Percentiles rank a stretch among this genome's conserved stretches.
Evolutionary conservation across 2,329 filamentous ascomycete genomes (phyloP).

Genomic region (Orbilia javanica): DNA sequence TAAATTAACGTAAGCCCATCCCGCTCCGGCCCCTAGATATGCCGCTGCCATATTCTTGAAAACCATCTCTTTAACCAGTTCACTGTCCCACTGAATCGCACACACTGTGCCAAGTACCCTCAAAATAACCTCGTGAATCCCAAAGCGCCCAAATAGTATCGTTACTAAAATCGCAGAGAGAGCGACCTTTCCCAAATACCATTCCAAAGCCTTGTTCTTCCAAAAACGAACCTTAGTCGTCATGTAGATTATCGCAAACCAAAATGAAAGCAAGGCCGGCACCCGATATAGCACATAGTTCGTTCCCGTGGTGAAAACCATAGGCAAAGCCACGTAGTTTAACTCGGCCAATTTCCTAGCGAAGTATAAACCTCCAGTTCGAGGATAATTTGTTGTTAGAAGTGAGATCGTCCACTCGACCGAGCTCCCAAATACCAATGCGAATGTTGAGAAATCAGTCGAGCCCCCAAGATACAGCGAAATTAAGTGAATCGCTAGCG

Average conservation of each 20-base stretch:
- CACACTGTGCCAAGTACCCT: conserved; percentile 66
- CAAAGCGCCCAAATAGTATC: conserved; percentile 64
- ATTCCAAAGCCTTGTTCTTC: conserved; percentile 66
- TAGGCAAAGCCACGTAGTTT: conserved; percentile 70
- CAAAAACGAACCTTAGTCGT: conserved; percentile 67
- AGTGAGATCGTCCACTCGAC: conserved; percentile 75
- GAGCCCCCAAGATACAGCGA: conserved; percentile 72
- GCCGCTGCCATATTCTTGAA: conserved; percentile 71
- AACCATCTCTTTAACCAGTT: conserved; percentile 70
- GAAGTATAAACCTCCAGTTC: conserved; percentile 66
- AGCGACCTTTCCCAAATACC: conserved; percentile 69
- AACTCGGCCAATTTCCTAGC: conserved; percentile 70
- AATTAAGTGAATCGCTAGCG: conserved; percentile 71
- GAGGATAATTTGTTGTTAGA: conserved; percentile 65
- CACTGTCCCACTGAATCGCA: conserved; percentile 68
- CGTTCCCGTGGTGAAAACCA: conserved; percentile 72
- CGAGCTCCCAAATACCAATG: conserved; percentile 71
- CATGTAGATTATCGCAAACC: conserved; percentile 72
- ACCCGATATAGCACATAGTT: conserved; percentile 73
- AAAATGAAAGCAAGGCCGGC: conserved; percentile 72
- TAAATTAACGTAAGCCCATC: conserved; percentile 24
- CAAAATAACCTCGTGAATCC: conserved; percentile 65
- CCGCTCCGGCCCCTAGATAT: conserved; percentile 71
- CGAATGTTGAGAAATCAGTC: conserved; percentile 70
- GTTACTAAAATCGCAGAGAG: conserved; percentile 67